phyloP scores from a whole-genome alignment of 352 stramenopile species.

The Pythium graminicola region DNA sequence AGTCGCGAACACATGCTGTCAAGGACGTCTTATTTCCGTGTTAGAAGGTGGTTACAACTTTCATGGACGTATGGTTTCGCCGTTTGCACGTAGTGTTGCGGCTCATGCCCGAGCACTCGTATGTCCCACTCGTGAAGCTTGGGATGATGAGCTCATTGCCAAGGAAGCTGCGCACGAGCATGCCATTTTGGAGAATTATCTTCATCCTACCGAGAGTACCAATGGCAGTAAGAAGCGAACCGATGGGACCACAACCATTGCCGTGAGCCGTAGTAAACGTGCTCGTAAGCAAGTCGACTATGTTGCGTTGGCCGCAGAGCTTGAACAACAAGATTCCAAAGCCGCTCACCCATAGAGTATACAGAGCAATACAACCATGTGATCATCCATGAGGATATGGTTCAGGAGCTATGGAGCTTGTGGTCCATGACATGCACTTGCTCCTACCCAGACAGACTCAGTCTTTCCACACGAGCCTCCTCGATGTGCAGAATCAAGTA shows the following conservation, averaged over 20 bases:
- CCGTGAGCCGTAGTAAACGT: slow-evolving; percentile 22
- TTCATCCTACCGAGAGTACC: slow-evolving; percentile 10
- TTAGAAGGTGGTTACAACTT: slow-evolving; percentile 87
- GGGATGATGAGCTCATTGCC: slow-evolving; percentile 38
- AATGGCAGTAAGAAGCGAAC: slow-evolving; percentile 6
- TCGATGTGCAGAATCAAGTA: too few relatives aligned
- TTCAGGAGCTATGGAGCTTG: too few relatives aligned
- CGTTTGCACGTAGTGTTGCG: slow-evolving; percentile 71
- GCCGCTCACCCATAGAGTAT: too few relatives aligned
- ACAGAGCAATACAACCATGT: too few relatives aligned
- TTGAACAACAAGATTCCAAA: too few relatives aligned
- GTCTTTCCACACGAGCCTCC: too few relatives aligned
- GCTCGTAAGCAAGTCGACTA: slow-evolving; percentile 32
- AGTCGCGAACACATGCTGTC: slow-evolving; percentile 61
- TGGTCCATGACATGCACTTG: too few relatives aligned
- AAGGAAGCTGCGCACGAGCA: slow-evolving; percentile 49
- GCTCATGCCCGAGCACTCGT: slow-evolving; percentile 58
- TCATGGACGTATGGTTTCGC: slow-evolving; percentile 71
- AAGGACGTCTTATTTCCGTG: slow-evolving; percentile 74
- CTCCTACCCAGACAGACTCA: too few relatives aligned
- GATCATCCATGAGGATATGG: too few relatives aligned
- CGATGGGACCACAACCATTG: background rate
- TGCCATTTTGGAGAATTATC: slow-evolving; percentile 44
- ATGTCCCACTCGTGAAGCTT: slow-evolving; percentile 38
- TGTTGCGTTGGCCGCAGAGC: slow-evolving; percentile 26